Evolutionary conservation across 1,284 basidiomycete genomes (phyloP).

Genomic region (Heimioporus punctisporus): DNA sequence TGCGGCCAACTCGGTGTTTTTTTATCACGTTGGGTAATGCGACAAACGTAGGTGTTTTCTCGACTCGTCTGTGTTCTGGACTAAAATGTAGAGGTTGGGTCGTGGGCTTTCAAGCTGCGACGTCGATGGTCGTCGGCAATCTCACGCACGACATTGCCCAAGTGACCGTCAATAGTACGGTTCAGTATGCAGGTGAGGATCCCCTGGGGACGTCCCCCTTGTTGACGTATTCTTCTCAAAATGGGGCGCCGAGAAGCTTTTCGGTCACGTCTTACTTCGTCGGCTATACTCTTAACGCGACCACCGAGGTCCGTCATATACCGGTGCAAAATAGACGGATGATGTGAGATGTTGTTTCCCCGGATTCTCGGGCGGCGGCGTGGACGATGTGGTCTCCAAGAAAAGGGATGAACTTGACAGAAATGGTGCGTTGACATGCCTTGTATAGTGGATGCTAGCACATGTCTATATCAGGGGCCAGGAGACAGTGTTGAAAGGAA

Average conservation of each 20-base stretch:
- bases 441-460: background rate
- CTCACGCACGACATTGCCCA: background rate
- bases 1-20: background rate
- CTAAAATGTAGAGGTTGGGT: background rate
- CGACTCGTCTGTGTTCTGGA: background rate
- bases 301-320: background rate
- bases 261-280: constrained; percentile 5
- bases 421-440: background rate
- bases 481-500: too few species aligned
- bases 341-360: too few species aligned
- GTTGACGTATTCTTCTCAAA: background rate
- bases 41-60: too few species aligned
- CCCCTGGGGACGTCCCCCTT: background rate
- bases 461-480: too few species aligned
- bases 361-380: background rate
- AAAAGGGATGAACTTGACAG: background rate
- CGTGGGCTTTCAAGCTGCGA: background rate
- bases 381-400: constrained; percentile 3
- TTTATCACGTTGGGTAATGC: too few species aligned
- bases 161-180: background rate
- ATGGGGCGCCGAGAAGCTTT: background rate
- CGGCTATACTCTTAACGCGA: constrained; percentile 6
- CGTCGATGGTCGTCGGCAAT: constrained; percentile 4
- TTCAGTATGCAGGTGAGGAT: background rate
- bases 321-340: constrained; percentile 1